Evolutionary conservation across 73 alveolate species (phyloP), one percentile per base, ranked within the genome.

Genomic region (Symbiodinium natans): DNA sequence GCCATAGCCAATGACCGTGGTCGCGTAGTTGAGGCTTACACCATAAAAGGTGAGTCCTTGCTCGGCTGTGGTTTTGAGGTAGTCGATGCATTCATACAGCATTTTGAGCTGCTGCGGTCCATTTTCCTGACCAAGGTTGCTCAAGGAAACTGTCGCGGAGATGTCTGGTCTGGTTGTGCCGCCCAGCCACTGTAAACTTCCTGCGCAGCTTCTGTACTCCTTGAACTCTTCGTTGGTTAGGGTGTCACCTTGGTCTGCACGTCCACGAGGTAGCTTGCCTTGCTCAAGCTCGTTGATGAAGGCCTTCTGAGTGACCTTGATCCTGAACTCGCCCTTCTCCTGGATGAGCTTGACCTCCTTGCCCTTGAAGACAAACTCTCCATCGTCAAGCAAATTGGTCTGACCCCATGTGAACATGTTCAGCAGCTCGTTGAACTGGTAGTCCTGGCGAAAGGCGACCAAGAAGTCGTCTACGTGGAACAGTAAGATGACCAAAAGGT

Each of bases 391-490:
- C 25, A 31, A 34, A 0, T 74, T 36, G 15, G 3, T 1, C 10
- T 52, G 6, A 1, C 93, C 93, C 93, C 93, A 85, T 23, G 0
- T 27, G 93, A 85, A 85, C 17, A 11, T 33, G 3, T 46, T 2
- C 3, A 17, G 25, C 34, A 85, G 17, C 82, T 85, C 56, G 54
- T 29, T 38, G 40, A 85, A 27, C 56, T 23, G 21, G 56, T 31
- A 85, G 54, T 46, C 93, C 83, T 29, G n/a, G 2, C 54, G 54
- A n/a, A 0, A 54, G 38, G 54, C 19, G 34, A 43, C 83, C 82
- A 85, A 56, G 38, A 85, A 48, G 54, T 85, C 93, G 38, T 85
- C 93, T 0, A 85, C 93, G 36, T 85, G 54, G 36, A 48, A 8
- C 36, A 85, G 4, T 36, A 54, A 21, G 39, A 63, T 82, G 54